phyloP scores from a whole-genome alignment of 225 moss, liverwort and hornwort genomes.

The Takakia lepidozioides region DNA sequence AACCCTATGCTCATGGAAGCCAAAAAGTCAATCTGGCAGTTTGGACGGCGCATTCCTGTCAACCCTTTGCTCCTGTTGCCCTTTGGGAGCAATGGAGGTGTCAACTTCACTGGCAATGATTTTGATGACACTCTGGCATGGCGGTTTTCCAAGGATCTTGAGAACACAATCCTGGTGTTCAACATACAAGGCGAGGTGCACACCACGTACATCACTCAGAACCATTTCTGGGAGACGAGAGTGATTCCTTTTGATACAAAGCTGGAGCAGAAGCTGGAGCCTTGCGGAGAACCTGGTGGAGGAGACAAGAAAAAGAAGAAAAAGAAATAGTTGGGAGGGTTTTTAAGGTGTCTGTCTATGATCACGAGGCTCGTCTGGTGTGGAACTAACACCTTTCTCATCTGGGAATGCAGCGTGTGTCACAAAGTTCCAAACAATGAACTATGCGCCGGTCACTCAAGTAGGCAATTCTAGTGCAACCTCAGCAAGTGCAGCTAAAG shows the following conservation, averaged over 20 bases:
- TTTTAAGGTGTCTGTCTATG: too few species aligned
- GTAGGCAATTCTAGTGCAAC: too few species aligned
- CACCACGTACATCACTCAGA: constrained; percentile 33
- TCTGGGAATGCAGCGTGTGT: too few species aligned
- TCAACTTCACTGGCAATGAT: constrained; percentile 38
- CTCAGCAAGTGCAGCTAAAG: too few species aligned
- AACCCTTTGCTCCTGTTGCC: constrained; percentile 43
- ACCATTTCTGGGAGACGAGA: constrained; percentile 47
- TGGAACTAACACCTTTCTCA: too few species aligned
- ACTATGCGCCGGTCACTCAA: too few species aligned
- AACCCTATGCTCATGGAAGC: constrained; percentile 34
- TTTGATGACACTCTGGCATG: constrained; percentile 32
- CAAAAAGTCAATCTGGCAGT: constrained; percentile 41
- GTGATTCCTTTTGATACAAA: constrained; percentile 34
- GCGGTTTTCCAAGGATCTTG: constrained; percentile 35
- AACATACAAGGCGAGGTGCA: constrained; percentile 34
- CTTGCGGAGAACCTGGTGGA: constrained; percentile 23
- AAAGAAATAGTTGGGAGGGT: constrained; percentile 32
- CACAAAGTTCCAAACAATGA: too few species aligned
- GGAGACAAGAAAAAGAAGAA: constrained; percentile 50
- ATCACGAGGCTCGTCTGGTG: too few species aligned
- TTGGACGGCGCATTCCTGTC: constrained; percentile 35
- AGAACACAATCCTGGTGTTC: constrained; percentile 18
- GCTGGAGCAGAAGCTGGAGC: constrained; percentile 40
- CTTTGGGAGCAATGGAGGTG: constrained; percentile 42